Percentiles rank a stretch among this genome's conserved stretches.
Conservation (phyloP, 164 flowering plant species). For the Hamamelis virginiana region DNA sequence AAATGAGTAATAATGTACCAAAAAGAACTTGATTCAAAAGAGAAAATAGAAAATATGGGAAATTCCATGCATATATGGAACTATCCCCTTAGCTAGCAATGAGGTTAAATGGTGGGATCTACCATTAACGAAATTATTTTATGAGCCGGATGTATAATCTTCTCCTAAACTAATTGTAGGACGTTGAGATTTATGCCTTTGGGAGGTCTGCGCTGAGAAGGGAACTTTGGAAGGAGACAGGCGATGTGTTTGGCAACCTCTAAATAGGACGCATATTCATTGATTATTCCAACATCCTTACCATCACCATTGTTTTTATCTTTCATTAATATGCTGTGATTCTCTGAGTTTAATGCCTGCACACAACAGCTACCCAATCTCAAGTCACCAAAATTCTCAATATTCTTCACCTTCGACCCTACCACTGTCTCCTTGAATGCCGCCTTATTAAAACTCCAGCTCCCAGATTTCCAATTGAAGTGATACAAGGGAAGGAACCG, state of each 20-base stretch:
- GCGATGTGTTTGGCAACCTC: conserved; percentile 47
- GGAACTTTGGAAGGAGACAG: conserved; percentile 48
- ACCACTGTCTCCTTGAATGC: conserved; percentile 20
- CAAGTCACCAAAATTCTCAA: background rate
- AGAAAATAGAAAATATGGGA: too few relatives aligned
- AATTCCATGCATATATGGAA: too few relatives aligned
- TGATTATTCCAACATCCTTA: conserved; percentile 1
- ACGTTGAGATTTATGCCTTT: conserved; percentile 37
- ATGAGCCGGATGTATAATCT: too few relatives aligned
- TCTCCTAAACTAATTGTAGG: too few relatives aligned
- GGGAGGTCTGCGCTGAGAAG: conserved; percentile 38
- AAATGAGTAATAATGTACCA: too few relatives aligned
- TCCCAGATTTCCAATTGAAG: conserved; percentile 61
- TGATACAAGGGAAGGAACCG: conserved; percentile 70
- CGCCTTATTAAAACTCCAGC: conserved; percentile 51
- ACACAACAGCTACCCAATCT: conserved; percentile 5
- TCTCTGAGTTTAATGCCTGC: too few relatives aligned
- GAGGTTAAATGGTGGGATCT: too few relatives aligned
- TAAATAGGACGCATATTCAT: conserved; percentile 36
- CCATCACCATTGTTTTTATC: background rate
- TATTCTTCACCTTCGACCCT: conserved; percentile 5
- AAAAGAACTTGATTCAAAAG: too few relatives aligned
- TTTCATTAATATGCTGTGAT: too few relatives aligned
- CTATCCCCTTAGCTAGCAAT: too few relatives aligned
- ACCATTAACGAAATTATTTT: too few relatives aligned